Evolutionary conservation across 768 basidiomycete species (phyloP).

Genomic region (Dendrothele bispora): DNA sequence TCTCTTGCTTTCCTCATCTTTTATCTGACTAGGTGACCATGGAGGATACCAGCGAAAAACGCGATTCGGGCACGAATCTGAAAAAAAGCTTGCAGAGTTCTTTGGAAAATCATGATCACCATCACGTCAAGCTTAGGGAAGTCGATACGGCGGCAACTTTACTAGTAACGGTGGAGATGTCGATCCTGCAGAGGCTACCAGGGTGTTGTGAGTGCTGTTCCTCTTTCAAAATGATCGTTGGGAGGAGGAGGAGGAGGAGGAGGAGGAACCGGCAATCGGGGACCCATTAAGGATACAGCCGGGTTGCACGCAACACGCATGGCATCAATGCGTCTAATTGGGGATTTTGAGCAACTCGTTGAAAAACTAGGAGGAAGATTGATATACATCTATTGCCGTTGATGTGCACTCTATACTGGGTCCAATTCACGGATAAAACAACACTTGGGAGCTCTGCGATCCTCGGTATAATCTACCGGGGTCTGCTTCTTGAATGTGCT

Average conservation of each 20-base stretch:
- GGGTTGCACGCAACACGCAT: too few species aligned
- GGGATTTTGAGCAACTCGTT: too few species aligned
- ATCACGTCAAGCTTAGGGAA: slow-evolving; percentile 10
- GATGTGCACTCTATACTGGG: slow-evolving; percentile 62
- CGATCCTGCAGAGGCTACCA: slow-evolving; percentile 34
- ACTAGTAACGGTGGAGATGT: slow-evolving; percentile 29
- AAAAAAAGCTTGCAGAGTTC: too few species aligned
- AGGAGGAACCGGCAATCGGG: neutral
- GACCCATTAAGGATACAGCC: too few species aligned
- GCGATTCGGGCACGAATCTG: neutral
- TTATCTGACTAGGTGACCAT: neutral
- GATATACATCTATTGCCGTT: slow-evolving; percentile 51
- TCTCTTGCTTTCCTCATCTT: neutral
- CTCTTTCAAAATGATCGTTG: neutral
- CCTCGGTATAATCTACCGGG: slow-evolving; percentile 68
- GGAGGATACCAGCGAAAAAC: neutral
- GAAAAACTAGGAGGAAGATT: slow-evolving; percentile 42
- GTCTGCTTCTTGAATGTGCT: slow-evolving; percentile 25
- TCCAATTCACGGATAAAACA: slow-evolving; percentile 81
- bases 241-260: too few species aligned
- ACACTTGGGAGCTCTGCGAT: slow-evolving; percentile 69
- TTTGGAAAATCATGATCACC: too few species aligned
- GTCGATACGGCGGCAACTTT: slow-evolving; percentile 47
- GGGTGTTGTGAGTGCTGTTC: slow-evolving; percentile 33
- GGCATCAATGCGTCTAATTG: neutral